A percentile compares a stretch with the other conserved stretches of the same genome.
phyloP scores from a whole-genome alignment of 2,329 filamentous ascomycete species.

The Dryadomyces quercus-mongolicae region DNA sequence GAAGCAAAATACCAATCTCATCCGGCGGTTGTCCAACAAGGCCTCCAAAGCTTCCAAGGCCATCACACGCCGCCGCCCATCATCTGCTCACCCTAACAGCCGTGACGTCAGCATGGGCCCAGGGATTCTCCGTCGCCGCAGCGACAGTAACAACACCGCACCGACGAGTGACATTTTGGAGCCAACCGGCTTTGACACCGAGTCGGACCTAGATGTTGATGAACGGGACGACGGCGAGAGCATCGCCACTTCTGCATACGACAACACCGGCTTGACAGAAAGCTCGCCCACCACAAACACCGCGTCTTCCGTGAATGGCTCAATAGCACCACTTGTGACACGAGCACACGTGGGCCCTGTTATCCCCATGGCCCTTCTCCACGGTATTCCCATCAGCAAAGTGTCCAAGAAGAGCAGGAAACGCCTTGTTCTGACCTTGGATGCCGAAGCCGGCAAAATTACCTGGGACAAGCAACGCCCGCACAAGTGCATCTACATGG shows the following conservation, averaged over 20 bases:
- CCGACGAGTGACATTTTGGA: conserved; percentile 27
- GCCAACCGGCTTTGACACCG: conserved; percentile 24
- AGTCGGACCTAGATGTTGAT: conserved; percentile 48
- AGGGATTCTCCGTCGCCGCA: conserved; percentile 69
- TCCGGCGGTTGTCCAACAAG: conserved; percentile 74
- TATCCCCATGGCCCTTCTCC: conserved; percentile 63
- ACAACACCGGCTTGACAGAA: conserved; percentile 32
- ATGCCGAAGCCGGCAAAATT: conserved; percentile 74
- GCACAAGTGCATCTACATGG: conserved; percentile 80
- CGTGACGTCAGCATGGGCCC: conserved; percentile 84
- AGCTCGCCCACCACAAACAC: conserved; percentile 36
- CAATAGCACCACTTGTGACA: conserved; percentile 9
- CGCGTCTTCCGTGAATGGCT: conserved; percentile 28
- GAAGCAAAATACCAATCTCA: conserved; percentile 43
- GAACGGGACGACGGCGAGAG: conserved; percentile 28
- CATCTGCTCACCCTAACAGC: conserved; percentile 62
- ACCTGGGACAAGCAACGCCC: conserved; percentile 73
- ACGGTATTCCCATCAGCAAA: conserved; percentile 69
- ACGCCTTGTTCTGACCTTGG: conserved; percentile 58
- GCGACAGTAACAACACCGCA: conserved; percentile 72
- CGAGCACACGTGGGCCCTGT: conserved; percentile 48
- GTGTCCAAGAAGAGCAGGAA: conserved; percentile 77
- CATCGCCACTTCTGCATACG: conserved; percentile 16
- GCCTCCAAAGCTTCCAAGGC: conserved; percentile 62
- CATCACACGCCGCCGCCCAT: conserved; percentile 57